Evolutionary conservation across 1,284 basidiomycete species (phyloP).

Genomic region (Apiotrichum veenhuisii): DNA sequence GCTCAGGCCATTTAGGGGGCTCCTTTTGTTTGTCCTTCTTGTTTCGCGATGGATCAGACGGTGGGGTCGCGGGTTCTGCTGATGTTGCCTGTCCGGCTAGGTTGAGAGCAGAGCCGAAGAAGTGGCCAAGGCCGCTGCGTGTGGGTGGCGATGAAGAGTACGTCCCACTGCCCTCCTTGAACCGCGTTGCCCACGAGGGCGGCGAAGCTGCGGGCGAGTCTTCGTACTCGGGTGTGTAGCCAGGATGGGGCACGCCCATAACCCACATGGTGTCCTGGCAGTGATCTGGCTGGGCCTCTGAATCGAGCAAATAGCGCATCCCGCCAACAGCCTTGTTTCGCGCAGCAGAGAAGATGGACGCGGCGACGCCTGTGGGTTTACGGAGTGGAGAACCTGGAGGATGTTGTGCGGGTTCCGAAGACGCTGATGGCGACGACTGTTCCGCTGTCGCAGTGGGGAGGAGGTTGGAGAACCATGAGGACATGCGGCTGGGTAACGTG

Average conservation of each 20-base stretch:
- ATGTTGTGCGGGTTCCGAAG: neutral
- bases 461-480: constrained; percentile 45
- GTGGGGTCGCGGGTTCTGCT: constrained; percentile 5
- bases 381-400: constrained; percentile 34
- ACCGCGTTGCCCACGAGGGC: constrained; percentile 9
- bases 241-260: constrained; percentile 69
- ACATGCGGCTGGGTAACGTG: constrained; percentile 34
- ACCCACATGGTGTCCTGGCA: constrained; percentile 78
- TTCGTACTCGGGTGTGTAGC: constrained; percentile 33
- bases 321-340: constrained; percentile 47
- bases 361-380: constrained; percentile 37
- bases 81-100: constrained; percentile 10
- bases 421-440: constrained; percentile 5
- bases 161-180: constrained; percentile 10
- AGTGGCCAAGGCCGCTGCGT: constrained; percentile 42
- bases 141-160: constrained; percentile 14
- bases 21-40: constrained; percentile 34
- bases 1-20: constrained; percentile 43
- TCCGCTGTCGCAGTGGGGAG: constrained; percentile 21
- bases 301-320: constrained; percentile 76
- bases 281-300: constrained; percentile 70
- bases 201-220: constrained; percentile 3
- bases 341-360: constrained; percentile 43
- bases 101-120: constrained; percentile 29
- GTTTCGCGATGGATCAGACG: constrained; percentile 8